A percentile compares a stretch with the other conserved stretches of the same genome.
phyloP scores from a whole-genome alignment of 2,329 filamentous ascomycete genomes.

The Alternaria rosae region DNA sequence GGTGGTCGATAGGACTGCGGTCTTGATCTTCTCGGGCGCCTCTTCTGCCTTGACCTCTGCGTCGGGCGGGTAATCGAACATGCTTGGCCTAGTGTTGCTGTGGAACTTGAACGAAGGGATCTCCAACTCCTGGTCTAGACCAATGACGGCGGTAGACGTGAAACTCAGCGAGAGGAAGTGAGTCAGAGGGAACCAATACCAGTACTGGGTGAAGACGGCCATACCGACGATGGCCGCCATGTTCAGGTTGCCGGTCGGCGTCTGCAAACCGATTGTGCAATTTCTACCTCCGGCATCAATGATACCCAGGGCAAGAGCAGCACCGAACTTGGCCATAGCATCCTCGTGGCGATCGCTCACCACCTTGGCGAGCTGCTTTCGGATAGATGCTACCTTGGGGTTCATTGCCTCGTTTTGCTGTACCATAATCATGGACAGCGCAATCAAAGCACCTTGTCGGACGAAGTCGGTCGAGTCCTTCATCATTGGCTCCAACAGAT shows the following conservation, averaged over 20 bases:
- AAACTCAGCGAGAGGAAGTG: slow-evolving; percentile 97
- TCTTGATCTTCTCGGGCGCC: slow-evolving; percentile 90
- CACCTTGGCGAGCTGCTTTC: slow-evolving; percentile 94
- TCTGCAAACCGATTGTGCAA: slow-evolving; percentile 97
- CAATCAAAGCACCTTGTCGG: slow-evolving; percentile 91
- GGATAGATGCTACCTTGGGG: slow-evolving; percentile 88
- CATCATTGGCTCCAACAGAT: slow-evolving; percentile 97
- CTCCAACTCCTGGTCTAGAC: slow-evolving; percentile 90
- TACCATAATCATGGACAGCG: slow-evolving; percentile 97
- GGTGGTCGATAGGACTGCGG: slow-evolving; percentile 93
- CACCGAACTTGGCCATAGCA: slow-evolving; percentile 99
- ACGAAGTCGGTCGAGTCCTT: slow-evolving; percentile 99
- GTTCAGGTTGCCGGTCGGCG: slow-evolving; percentile 97
- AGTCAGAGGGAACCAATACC: slow-evolving; percentile 99
- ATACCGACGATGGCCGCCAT: slow-evolving; percentile 98
- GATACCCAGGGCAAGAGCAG: slow-evolving; percentile 91
- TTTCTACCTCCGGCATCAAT: slow-evolving; percentile 98
- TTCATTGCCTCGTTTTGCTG: slow-evolving; percentile 99
- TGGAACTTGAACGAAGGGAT: slow-evolving; percentile 95
- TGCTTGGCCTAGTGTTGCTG: slow-evolving; percentile 90
- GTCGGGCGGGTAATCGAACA: slow-evolving; percentile 98
- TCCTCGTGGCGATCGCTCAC: slow-evolving; percentile 95
- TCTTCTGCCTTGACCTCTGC: slow-evolving; percentile 95
- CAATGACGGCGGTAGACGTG: slow-evolving; percentile 95
- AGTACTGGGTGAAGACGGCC: slow-evolving; percentile 98